These are phyloP conservation scores for Aspergillus ruber DNA, from an alignment of 2,329 filamentous ascomycete genomes.

Conservation along the genomic window DNA sequence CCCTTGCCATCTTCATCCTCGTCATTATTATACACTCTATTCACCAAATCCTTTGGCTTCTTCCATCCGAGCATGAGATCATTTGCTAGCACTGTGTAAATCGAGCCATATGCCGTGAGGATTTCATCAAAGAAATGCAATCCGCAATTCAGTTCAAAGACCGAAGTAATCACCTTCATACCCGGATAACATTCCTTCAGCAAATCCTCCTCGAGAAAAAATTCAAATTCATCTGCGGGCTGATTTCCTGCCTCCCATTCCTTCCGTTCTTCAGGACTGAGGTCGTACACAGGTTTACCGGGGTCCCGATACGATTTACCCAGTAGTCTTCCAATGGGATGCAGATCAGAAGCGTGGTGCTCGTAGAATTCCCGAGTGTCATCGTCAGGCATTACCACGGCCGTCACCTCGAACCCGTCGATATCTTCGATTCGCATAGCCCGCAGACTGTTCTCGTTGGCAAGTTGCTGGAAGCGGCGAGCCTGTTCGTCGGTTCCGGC, in stretches of 20 bases:
- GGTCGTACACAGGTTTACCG: conserved; percentile 30
- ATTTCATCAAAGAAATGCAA: conserved; percentile 60
- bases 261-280: conserved; percentile 28
- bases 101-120: conserved; percentile 51
- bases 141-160: conserved; percentile 55
- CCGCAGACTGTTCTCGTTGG: conserved; percentile 27
- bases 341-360: conserved; percentile 36
- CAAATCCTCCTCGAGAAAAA: conserved; percentile 62
- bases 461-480: conserved; percentile 32
- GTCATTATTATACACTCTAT: conserved; percentile 1
- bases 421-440: conserved; percentile 44
- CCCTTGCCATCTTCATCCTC: conserved; percentile 6
- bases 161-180: conserved; percentile 53
- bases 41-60: conserved; percentile 38
- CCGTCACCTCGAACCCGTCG: conserved; percentile 55
- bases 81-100: conserved; percentile 61
- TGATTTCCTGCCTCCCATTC: conserved; percentile 15
- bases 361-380: conserved; percentile 46
- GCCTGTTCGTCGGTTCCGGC: conserved; percentile 37
- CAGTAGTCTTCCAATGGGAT: conserved; percentile 48
- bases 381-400: conserved; percentile 43
- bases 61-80: conserved; percentile 64
- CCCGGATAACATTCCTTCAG: conserved; percentile 56
- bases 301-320: conserved; percentile 48
- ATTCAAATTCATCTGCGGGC: conserved; percentile 38